Conservation (phyloP, 805 yeast species). For the Ascoidea rubescens region DNA sequence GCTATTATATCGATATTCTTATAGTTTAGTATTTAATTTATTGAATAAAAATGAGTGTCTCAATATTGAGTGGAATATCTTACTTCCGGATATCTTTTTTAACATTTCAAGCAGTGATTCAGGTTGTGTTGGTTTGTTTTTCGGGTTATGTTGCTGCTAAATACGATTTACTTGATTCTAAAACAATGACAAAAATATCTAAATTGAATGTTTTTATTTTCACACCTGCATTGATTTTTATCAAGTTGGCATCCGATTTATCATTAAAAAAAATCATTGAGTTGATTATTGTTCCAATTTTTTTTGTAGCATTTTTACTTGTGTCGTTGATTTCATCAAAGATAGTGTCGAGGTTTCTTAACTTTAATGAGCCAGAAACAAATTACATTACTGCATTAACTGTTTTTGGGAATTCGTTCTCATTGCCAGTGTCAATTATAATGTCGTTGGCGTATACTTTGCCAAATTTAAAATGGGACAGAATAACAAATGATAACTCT, state of each 20-base stretch:
- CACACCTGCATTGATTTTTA: conserved; percentile 90
- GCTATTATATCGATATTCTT: too few relatives aligned
- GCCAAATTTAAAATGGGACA: conserved; percentile 68
- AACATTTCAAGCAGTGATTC: conserved; percentile 83
- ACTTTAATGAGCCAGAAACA: conserved; percentile 58
- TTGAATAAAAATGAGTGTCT: too few relatives aligned
- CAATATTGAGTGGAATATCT: conserved; percentile 7
- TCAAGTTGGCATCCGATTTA: conserved; percentile 56
- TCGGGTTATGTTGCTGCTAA: conserved; percentile 82
- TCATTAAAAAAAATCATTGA: conserved; percentile 69
- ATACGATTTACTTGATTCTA: conserved; percentile 50
- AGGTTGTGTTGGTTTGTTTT: conserved; percentile 75
- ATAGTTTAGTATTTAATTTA: too few relatives aligned
- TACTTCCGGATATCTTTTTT: conserved; percentile 32
- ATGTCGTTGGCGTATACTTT: conserved; percentile 64
- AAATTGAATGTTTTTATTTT: conserved; percentile 78
- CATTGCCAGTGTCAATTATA: conserved; percentile 84
- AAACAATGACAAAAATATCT: conserved; percentile 68
- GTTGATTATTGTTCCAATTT: conserved; percentile 70
- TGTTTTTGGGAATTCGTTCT: conserved; percentile 91
- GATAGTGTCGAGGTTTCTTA: conserved; percentile 35
- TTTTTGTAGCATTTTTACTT: conserved; percentile 67
- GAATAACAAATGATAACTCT: conserved; percentile 46
- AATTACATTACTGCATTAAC: conserved; percentile 96
- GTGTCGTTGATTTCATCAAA: conserved; percentile 56